Conservation (phyloP, 495 filamentous ascomycete species). For the Patellaria atrata region DNA sequence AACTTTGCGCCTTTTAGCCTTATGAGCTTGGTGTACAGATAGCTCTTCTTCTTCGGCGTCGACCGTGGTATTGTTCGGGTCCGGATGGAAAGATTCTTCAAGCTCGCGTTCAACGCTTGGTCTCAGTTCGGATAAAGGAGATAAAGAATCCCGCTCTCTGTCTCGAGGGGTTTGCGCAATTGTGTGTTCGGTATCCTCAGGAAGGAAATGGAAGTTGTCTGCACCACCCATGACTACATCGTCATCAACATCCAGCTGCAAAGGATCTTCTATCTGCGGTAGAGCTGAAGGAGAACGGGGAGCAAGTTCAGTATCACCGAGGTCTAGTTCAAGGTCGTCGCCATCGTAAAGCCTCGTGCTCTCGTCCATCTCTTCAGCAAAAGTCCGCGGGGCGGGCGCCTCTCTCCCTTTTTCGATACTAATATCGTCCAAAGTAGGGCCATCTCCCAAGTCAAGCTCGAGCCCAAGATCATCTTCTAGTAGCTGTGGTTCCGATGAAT, state of each 20-base stretch:
- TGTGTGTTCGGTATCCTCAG: conserved; percentile 27
- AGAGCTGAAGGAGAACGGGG: too few species aligned
- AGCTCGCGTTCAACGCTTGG: conserved; percentile 39
- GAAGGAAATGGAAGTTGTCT: conserved; percentile 33
- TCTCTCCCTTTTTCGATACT: conserved; percentile 80
- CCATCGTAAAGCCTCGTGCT: conserved; percentile 24
- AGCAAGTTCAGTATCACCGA: conserved; percentile 32
- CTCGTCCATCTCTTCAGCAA: conserved; percentile 37
- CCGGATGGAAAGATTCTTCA: conserved; percentile 35
- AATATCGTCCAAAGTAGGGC: conserved; percentile 31
- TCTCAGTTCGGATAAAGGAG: conserved; percentile 48
- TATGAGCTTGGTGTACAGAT: conserved; percentile 39
- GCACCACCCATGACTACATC: conserved; percentile 49
- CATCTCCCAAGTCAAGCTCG: conserved; percentile 45
- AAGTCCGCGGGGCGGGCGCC: conserved; percentile 46
- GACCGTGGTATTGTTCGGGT: conserved; percentile 28
- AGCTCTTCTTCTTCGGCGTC: conserved; percentile 42
- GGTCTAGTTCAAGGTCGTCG: conserved; percentile 34
- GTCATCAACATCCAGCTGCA: conserved; percentile 22
- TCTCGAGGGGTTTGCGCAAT: conserved; percentile 19
- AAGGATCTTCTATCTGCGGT: too few species aligned
- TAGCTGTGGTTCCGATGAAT: conserved; percentile 33
- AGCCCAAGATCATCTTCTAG: conserved; percentile 44
- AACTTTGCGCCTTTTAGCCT: conserved; percentile 61
- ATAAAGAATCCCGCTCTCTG: conserved; percentile 45